phyloP scores from a whole-genome alignment of 2,329 filamentous ascomycete species.

The Hymenoscyphus occultus region DNA sequence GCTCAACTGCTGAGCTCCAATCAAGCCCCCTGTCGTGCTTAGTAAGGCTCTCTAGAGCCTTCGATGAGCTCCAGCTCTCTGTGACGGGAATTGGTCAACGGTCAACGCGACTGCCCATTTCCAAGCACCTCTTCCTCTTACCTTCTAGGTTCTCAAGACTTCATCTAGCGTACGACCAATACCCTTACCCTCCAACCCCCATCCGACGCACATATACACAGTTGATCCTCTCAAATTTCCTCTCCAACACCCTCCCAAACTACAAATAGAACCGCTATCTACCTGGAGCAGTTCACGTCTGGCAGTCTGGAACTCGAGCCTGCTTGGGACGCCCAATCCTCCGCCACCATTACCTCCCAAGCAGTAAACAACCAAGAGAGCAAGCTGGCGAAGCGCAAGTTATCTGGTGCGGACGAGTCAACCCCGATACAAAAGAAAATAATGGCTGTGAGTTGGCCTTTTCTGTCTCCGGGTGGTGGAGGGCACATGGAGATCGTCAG shows the following conservation, averaged over 20 bases:
- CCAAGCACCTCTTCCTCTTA: neutral
- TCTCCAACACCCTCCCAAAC: neutral
- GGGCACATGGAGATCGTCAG: neutral
- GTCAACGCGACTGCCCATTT: neutral
- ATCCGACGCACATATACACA: no score
- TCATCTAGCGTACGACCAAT: no score
- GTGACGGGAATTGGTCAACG: neutral
- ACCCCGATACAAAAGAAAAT: constrained; percentile 55
- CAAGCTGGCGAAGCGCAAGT: constrained; percentile 67
- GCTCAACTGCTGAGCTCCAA: neutral
- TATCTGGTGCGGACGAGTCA: constrained; percentile 55
- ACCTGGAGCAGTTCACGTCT: constrained; percentile 18
- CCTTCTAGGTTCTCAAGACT: neutral
- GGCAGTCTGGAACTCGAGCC: constrained; percentile 21
- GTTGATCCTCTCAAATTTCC: no score
- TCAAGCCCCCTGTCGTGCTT: neutral
- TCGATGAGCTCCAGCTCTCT: neutral
- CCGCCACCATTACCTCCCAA: constrained; percentile 36
- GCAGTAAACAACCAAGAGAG: constrained; percentile 28
- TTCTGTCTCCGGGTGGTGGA: constrained; percentile 11
- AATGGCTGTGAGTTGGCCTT: constrained; percentile 54
- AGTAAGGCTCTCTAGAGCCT: neutral
- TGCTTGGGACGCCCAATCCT: constrained; percentile 24
- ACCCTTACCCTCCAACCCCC: no score
- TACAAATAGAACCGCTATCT: constrained; percentile 6